These are phyloP conservation scores for Saccharomycopsis microspora DNA, from an alignment of 805 yeast species.

Conservation along the genomic window DNA sequence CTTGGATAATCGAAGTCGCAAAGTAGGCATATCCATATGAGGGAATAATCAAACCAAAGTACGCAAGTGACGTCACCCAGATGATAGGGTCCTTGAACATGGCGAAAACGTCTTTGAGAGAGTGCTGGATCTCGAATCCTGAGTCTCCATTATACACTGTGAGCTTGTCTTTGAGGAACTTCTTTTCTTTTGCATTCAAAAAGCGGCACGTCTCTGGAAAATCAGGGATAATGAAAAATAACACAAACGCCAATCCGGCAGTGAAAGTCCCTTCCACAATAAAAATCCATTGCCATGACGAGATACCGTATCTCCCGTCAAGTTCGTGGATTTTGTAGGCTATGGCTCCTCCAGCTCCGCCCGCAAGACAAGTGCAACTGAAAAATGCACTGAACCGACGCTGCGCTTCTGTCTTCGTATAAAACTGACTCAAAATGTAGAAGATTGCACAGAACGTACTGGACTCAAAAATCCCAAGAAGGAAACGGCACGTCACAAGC, in stretches of 20 bases:
- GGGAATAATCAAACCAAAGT: slow-evolving; percentile 60
- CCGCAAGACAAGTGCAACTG: slow-evolving; percentile 62
- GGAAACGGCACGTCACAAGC: slow-evolving; percentile 48
- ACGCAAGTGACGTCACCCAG: slow-evolving; percentile 46
- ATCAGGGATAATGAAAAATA: slow-evolving; percentile 46
- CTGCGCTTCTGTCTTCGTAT: slow-evolving; percentile 54
- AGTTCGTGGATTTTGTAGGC: slow-evolving; percentile 54
- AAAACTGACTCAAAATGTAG: slow-evolving; percentile 56
- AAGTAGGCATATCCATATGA: slow-evolving; percentile 68
- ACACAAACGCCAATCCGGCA: slow-evolving; percentile 23
- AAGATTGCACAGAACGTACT: slow-evolving; percentile 71
- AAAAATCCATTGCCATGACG: slow-evolving; percentile 43
- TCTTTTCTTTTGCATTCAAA: slow-evolving; percentile 39
- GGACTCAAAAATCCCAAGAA: slow-evolving; percentile 58
- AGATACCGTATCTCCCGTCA: slow-evolving; percentile 29
- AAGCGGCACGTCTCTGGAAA: slow-evolving; percentile 62
- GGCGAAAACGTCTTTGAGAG: slow-evolving; percentile 30
- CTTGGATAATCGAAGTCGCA: slow-evolving; percentile 53
- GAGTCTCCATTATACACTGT: slow-evolving; percentile 41
- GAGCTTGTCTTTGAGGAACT: slow-evolving; percentile 46
- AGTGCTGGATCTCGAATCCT: slow-evolving; percentile 36
- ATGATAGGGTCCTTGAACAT: slow-evolving; percentile 52
- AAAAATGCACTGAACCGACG: slow-evolving; percentile 60
- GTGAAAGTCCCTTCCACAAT: slow-evolving; percentile 36
- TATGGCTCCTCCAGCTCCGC: slow-evolving; percentile 69